A percentile compares a stretch with the other conserved stretches of the same genome.
Conservation (phyloP, 2,329 filamentous ascomycete species). For the Epichloe hybrida region DNA sequence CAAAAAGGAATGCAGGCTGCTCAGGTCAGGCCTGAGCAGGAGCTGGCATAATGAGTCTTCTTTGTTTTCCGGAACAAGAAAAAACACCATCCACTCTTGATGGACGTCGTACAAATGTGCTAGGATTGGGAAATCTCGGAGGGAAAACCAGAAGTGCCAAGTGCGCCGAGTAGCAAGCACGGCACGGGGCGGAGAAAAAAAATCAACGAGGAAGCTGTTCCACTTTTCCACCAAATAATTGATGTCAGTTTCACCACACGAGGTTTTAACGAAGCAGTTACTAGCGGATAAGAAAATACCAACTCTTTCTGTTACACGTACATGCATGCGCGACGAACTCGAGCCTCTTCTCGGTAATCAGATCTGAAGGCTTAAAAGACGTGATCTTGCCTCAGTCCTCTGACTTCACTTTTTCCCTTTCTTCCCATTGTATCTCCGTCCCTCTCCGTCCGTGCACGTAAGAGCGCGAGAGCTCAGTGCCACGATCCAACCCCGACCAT, state of each 20-base stretch:
- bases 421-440: no score
- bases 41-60: neutral
- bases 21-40: slow-evolving; percentile 13
- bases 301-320: slow-evolving; percentile 2
- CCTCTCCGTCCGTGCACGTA: no score
- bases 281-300: slow-evolving; percentile 1
- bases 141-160: neutral
- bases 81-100: neutral
- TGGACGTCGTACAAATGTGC: neutral
- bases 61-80: neutral
- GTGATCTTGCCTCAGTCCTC: neutral
- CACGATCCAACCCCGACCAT: no score
- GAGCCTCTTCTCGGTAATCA: neutral
- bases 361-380: neutral
- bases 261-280: slow-evolving; percentile 1
- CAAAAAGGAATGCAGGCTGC: slow-evolving; percentile 9
- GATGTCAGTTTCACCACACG: slow-evolving; percentile 1
- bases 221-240: slow-evolving; percentile 3
- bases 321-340: neutral
- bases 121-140: neutral
- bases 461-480: no score
- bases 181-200: neutral
- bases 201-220: neutral
- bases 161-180: neutral
- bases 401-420: no score